A percentile compares a stretch with the other conserved stretches of the same genome.
Evolutionary conservation across 345 rosid species (phyloP).

Genomic region (Citropsis articulata): DNA sequence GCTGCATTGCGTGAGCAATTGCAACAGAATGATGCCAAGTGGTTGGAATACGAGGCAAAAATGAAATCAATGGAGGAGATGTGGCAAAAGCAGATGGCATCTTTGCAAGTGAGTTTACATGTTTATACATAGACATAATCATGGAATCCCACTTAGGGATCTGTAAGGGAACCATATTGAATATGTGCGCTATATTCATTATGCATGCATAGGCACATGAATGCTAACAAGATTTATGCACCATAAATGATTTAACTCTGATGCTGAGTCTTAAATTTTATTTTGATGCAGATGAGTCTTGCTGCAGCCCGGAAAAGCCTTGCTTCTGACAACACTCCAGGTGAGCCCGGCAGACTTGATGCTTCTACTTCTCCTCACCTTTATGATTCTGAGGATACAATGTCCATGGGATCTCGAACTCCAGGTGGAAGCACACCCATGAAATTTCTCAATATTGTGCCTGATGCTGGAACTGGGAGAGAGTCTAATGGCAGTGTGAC

Average conservation of each 20-base stretch:
- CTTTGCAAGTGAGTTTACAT: slow-evolving; percentile 67
- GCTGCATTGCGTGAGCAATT: slow-evolving; percentile 67
- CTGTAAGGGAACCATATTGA: not conserved
- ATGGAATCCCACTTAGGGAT: not conserved
- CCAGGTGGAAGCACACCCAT: slow-evolving; percentile 60
- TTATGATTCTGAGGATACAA: slow-evolving; percentile 70
- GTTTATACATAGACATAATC: not conserved
- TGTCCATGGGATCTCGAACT: slow-evolving; percentile 56
- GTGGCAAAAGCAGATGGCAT: slow-evolving; percentile 90
- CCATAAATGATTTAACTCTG: not conserved
- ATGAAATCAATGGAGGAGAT: slow-evolving; percentile 95
- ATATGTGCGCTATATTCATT: not conserved
- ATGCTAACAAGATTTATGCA: not conserved
- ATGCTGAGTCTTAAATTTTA: not conserved
- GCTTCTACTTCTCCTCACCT: slow-evolving; percentile 50
- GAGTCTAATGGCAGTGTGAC: slow-evolving; percentile 56
- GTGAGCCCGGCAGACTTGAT: slow-evolving; percentile 53
- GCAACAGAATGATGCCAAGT: slow-evolving; percentile 60
- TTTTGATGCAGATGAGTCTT: slow-evolving; percentile 61
- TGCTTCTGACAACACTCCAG: slow-evolving; percentile 45
- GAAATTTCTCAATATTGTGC: slow-evolving; percentile 33
- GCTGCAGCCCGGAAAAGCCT: slow-evolving; percentile 74
- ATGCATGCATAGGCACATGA: not conserved
- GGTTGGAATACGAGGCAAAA: slow-evolving; percentile 78
- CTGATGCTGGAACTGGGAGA: slow-evolving; percentile 42